These are phyloP conservation scores for Arxiozyma telluris DNA, from an alignment of 1,139 yeast species.

Conservation along the genomic window DNA sequence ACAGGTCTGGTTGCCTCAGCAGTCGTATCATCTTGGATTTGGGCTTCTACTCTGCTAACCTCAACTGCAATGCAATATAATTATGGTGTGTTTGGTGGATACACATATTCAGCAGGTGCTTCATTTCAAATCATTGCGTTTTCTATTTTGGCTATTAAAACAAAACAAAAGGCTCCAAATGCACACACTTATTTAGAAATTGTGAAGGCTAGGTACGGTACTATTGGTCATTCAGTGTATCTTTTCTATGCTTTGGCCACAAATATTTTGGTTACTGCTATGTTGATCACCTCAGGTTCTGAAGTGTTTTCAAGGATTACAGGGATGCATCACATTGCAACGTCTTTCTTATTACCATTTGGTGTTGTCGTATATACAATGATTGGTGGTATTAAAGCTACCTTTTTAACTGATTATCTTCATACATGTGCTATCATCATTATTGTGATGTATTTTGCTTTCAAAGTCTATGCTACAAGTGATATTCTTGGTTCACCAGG, in stretches of 20 bases:
- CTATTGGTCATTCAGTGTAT: constrained; percentile 55
- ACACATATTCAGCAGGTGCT: constrained; percentile 71
- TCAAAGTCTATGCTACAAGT: constrained; percentile 54
- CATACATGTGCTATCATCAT: constrained; percentile 59
- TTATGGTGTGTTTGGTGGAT: constrained; percentile 70
- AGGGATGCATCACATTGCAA: constrained; percentile 77
- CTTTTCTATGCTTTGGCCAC: constrained; percentile 79
- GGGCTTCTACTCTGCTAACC: constrained; percentile 80
- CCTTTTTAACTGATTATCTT: constrained; percentile 78
- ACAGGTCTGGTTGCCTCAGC: constrained; percentile 78
- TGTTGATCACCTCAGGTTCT: constrained; percentile 80
- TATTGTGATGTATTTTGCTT: constrained; percentile 54
- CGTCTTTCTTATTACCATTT: constrained; percentile 69
- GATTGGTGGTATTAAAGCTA: constrained; percentile 86
- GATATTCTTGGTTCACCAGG: constrained; percentile 70
- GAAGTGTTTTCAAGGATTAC: constrained; percentile 70
- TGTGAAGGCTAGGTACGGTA: constrained; percentile 62
- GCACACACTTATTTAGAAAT: constrained; percentile 74
- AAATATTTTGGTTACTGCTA: constrained; percentile 76
- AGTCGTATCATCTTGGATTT: constrained; percentile 87
- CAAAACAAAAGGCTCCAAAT: constrained; percentile 62
- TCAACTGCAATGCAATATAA: constrained; percentile 71
- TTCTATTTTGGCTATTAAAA: constrained; percentile 65
- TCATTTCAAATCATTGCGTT: constrained; percentile 59
- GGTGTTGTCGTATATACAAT: constrained; percentile 78